Evolutionary conservation across 1,284 basidiomycete genomes (phyloP).

Genomic region (Cryptococcus jaspeensis): DNA sequence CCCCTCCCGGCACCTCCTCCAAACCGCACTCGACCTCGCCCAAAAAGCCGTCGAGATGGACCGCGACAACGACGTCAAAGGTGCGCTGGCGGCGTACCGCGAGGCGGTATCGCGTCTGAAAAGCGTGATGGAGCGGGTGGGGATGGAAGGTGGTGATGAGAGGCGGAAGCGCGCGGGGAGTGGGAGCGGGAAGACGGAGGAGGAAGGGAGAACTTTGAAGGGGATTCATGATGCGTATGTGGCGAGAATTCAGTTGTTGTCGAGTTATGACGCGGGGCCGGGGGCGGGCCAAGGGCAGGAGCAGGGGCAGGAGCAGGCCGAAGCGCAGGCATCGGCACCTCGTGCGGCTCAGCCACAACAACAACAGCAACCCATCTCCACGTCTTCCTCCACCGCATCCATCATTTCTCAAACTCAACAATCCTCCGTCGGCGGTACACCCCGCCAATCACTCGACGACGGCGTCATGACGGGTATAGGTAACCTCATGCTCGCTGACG

Average conservation of each 20-base stretch:
- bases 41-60: constrained; percentile 53
- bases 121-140: constrained; percentile 51
- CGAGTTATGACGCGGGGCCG: constrained; percentile 29
- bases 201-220: constrained; percentile 49
- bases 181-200: constrained; percentile 38
- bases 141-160: constrained; percentile 27
- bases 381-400: not conserved
- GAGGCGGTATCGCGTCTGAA: constrained; percentile 48
- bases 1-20: constrained; percentile 47
- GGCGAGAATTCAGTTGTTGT: constrained; percentile 43
- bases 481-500: constrained; percentile 30
- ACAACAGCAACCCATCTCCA: not conserved
- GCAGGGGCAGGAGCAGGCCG: too few relatives aligned
- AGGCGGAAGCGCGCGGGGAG: constrained; percentile 13
- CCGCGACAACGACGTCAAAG: constrained; percentile 48
- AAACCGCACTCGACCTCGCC: constrained; percentile 50
- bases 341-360: not conserved
- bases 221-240: constrained; percentile 52
- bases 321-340: too few relatives aligned
- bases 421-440: constrained; percentile 14
- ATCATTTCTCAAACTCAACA: not conserved
- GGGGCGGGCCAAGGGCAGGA: not conserved
- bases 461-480: constrained; percentile 30
- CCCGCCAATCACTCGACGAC: constrained; percentile 31
- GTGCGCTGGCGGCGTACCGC: constrained; percentile 47